phyloP scores from a whole-genome alignment of 345 rosid species.

The Linum trigynum region DNA sequence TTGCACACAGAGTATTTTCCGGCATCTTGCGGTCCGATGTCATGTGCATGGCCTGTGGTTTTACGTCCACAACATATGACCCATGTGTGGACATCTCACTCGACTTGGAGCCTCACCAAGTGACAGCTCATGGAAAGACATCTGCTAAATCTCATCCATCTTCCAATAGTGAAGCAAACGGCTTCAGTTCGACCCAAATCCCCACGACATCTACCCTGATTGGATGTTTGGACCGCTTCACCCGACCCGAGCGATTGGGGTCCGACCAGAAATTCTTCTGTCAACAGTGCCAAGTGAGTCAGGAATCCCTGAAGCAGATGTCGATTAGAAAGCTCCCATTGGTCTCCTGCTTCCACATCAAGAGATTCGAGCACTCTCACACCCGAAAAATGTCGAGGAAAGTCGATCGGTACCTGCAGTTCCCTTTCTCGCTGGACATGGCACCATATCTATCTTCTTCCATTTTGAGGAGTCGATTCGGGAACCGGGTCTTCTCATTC shows the following conservation, averaged over 20 bases:
- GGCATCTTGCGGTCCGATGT: slow-evolving; percentile 90
- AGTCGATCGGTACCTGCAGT: slow-evolving; percentile 69
- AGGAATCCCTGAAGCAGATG: slow-evolving; percentile 77
- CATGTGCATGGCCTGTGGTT: slow-evolving; percentile 74
- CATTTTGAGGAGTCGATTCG: slow-evolving; percentile 56
- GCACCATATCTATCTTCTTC: slow-evolving; percentile 70
- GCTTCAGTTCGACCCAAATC: slow-evolving; percentile 27
- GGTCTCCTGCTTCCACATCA: slow-evolving; percentile 76
- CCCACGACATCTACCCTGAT: slow-evolving; percentile 47
- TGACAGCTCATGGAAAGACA: slow-evolving; percentile 23
- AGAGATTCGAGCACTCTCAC: slow-evolving; percentile 78
- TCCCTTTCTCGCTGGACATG: slow-evolving; percentile 77
- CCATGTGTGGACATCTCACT: slow-evolving; percentile 90
- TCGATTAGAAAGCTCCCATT: slow-evolving; percentile 79
- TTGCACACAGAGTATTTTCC: slow-evolving; percentile 82
- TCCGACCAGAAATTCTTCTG: slow-evolving; percentile 84
- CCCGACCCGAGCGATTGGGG: slow-evolving; percentile 72
- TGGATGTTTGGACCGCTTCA: slow-evolving; percentile 79
- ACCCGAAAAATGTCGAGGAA: slow-evolving; percentile 57
- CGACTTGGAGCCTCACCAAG: slow-evolving; percentile 50
- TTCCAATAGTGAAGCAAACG: slow-evolving; percentile 39
- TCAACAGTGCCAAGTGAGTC: slow-evolving; percentile 68
- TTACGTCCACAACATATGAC: slow-evolving; percentile 79
- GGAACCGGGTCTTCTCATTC: slow-evolving; percentile 52
- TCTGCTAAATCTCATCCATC: slow-evolving; percentile 29